These are phyloP conservation scores for Thyridium curvatum DNA, from an alignment of 2,329 filamentous ascomycete species.

Conservation along the genomic window DNA sequence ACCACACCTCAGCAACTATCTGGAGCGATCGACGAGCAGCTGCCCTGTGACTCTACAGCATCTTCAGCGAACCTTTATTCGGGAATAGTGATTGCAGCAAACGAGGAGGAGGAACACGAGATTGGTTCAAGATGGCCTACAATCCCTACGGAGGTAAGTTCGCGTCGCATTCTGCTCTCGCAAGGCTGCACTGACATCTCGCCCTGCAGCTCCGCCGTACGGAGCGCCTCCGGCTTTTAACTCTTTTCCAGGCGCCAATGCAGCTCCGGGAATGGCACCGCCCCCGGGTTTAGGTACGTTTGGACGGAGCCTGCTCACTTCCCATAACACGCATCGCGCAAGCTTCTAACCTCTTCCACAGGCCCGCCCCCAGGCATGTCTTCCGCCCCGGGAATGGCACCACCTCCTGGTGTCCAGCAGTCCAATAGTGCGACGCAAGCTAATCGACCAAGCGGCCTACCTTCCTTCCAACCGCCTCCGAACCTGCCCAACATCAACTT, in stretches of 20 bases:
- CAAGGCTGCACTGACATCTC: not conserved
- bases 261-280: slow-evolving; percentile 64
- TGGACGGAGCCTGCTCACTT: no score
- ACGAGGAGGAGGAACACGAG: no score
- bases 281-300: slow-evolving; percentile 84
- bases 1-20: no score
- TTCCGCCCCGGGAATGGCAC: slow-evolving; percentile 71
- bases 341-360: slow-evolving; percentile 23
- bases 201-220: slow-evolving; percentile 46
- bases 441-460: slow-evolving; percentile 74
- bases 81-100: no score
- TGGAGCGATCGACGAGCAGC: no score
- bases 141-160: slow-evolving; percentile 53
- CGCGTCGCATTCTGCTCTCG: not conserved
- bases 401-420: slow-evolving; percentile 73
- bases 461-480: slow-evolving; percentile 80
- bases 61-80: no score
- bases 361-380: slow-evolving; percentile 76
- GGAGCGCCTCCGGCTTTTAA: slow-evolving; percentile 69
- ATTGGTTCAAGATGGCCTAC: slow-evolving; percentile 41
- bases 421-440: slow-evolving; percentile 62
- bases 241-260: slow-evolving; percentile 55
- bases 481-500: slow-evolving; percentile 99
- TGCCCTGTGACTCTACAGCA: no score
- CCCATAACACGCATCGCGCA: slow-evolving; percentile 7